Evolutionary conservation across 192 early-diverging fungal genomes (phyloP), one percentile per base, ranked within the genome.

Genomic region (Powellomyces hirtus): DNA sequence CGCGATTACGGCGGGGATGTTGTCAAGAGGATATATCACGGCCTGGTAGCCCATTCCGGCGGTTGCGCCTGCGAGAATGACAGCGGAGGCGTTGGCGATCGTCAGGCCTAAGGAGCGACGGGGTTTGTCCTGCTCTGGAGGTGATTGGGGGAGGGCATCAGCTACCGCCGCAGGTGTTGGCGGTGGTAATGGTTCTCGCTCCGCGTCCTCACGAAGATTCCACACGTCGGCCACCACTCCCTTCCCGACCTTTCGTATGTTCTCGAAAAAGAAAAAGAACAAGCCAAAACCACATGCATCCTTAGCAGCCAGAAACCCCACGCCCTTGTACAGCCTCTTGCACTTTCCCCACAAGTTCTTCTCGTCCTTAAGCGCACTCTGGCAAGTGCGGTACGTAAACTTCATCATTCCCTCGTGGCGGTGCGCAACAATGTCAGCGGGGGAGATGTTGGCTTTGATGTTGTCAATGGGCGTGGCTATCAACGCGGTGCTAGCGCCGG

Each of bases 241-340:
- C 36, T 81, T 79, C 8, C 78, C 79, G 11, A 62, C 14, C 31
- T 74, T 52, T 3, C 75, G 62, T 20, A 75, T 20, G 29, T 59
- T 68, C 36, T 85, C 81, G 70, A 82, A 85, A 5, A 82, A 37
- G 20, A 79, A 79, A 66, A 85, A 85, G 56, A 85, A 85, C 62
- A 83, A 33, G 1, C 72, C 68, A 63, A 85, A 85, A 0, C 79
- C 70, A 46, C 24, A 13, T 4, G 71, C 71, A 38, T 81, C 77
- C 59, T 77, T 76, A 3, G 45, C 31, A 33, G 65, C 72, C 26
- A 64, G 49, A 52, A 69, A 53, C 16, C 66, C 50, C 58, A 78
- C 38, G 35, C 76, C 76, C 14, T 62, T 51, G 66, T 79, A 84
- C 36, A 80, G 71, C 8, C 66, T 55, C 34, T 59, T 40, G 14